phyloP scores from a whole-genome alignment of 306 rosid genomes.

The Cicer bijugum region DNA sequence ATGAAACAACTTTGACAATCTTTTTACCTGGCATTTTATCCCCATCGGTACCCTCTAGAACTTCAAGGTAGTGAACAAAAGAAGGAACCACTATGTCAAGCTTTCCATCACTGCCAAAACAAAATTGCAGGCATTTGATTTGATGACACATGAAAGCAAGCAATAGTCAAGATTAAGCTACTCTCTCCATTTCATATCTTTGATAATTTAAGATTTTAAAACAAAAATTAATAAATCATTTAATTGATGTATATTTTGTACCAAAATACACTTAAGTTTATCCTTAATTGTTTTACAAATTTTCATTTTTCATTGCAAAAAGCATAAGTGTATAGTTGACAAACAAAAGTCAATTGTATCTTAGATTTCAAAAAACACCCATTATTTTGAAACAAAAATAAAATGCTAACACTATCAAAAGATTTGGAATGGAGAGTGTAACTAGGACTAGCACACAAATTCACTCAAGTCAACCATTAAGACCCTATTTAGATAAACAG shows the following conservation, averaged over 20 bases:
- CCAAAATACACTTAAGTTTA: not conserved
- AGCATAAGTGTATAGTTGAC: not conserved
- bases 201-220: not conserved
- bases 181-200: not conserved
- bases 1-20: not conserved
- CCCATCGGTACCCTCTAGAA: slow-evolving; percentile 95
- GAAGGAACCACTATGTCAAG: slow-evolving; percentile 95
- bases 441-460: not conserved
- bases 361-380: not conserved
- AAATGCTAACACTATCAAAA: not conserved
- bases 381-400: not conserved
- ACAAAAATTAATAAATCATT: not conserved
- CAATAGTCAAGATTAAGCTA: not conserved
- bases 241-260: not conserved
- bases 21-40: slow-evolving; percentile 90
- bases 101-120: slow-evolving; percentile 84
- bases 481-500: not conserved
- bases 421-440: not conserved
- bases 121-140: slow-evolving; percentile 4
- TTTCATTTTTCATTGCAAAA: not conserved
- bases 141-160: not conserved
- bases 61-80: slow-evolving; percentile 96
- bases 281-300: not conserved
- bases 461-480: slow-evolving; percentile 24
- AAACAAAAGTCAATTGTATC: not conserved